Evolutionary conservation across 306 rosid species (phyloP), one percentile per base, ranked within the genome.

Genomic region (Mucuna pruriens): DNA sequence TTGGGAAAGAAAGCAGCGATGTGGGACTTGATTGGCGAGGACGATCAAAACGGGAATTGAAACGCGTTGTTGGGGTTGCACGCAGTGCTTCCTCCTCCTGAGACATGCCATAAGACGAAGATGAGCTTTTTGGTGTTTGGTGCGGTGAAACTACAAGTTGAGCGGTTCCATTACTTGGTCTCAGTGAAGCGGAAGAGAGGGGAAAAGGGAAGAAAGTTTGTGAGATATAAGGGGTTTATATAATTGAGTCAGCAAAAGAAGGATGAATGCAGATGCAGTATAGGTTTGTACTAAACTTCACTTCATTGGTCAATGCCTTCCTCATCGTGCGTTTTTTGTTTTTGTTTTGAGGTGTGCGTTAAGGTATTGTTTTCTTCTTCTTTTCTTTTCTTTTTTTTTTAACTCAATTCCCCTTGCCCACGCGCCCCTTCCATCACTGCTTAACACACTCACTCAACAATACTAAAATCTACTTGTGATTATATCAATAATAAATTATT

Each of bases 71-170:
- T 54, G 61, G 26, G 2, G 7, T 77, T 55, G 72, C 62, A 84
- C 38, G 48, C 45, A 60, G 79, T 85, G 81, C 45, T 86, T 81
- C 87, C 83, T 85, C 86, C 75, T 86, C 88, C 36, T 84, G 90
- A 60, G 88, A 85, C 94, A 82, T 92, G 90, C 97, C 97, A 94
- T 91, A 87, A 86, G 90, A 85, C 67, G 87, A 84, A 76, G 76
- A 84, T 78, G 44, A 80, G 64, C 55, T 48, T 72, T 4, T 29
- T 4, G 39, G 26, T 7, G 42, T 66, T 19, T 23, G 66, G 10
- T 12, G 75, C 20, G 40, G 17, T 82, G 65, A 70, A 70, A 79
- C 79, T 61, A 77, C 23, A 74, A 15, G 74, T 62, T 64, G 22
- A 36, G 31, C 60, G 78, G 63, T 51, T 23, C 77, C 68, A 29